These are phyloP conservation scores for Tolypocladium sp. DNA, from an alignment of 2,329 filamentous ascomycete genomes.

Conservation along the genomic window DNA sequence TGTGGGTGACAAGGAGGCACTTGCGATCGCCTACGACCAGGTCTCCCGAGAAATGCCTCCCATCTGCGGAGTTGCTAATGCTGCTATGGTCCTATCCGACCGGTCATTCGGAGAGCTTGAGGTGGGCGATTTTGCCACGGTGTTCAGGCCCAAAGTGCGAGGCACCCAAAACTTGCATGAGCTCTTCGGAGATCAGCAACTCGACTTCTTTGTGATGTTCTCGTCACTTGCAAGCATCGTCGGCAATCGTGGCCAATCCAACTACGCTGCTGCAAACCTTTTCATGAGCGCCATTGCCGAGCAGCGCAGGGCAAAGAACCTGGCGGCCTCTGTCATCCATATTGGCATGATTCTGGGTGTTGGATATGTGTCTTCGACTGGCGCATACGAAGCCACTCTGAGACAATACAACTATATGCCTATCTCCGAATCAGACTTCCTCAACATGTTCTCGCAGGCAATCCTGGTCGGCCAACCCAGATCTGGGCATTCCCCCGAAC, in stretches of 20 bases:
- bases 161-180: slow-evolving; percentile 21
- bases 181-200: slow-evolving; percentile 13
- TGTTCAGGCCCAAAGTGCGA: slow-evolving; percentile 23
- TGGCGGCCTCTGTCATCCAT: slow-evolving; percentile 26
- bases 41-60: slow-evolving; percentile 17
- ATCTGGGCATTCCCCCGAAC: slow-evolving; percentile 7
- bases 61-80: slow-evolving; percentile 32
- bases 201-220: slow-evolving; percentile 30
- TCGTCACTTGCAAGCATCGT: slow-evolving; percentile 18
- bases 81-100: slow-evolving; percentile 34
- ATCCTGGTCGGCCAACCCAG: slow-evolving; percentile 22
- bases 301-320: slow-evolving; percentile 24
- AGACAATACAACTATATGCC: slow-evolving; percentile 7
- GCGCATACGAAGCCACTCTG: neutral
- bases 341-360: slow-evolving; percentile 27
- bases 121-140: slow-evolving; percentile 11
- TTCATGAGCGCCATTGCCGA: slow-evolving; percentile 30
- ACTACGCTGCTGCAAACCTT: slow-evolving; percentile 34
- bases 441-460: slow-evolving; percentile 30
- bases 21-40: slow-evolving; percentile 1
- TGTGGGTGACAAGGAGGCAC: slow-evolving; percentile 3
- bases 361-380: slow-evolving; percentile 14
- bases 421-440: slow-evolving; percentile 20
- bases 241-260: slow-evolving; percentile 28
- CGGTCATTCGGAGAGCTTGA: slow-evolving; percentile 17